phyloP scores from a whole-genome alignment of 2,329 filamentous ascomycete species.

The Clonostachys byssicola region DNA sequence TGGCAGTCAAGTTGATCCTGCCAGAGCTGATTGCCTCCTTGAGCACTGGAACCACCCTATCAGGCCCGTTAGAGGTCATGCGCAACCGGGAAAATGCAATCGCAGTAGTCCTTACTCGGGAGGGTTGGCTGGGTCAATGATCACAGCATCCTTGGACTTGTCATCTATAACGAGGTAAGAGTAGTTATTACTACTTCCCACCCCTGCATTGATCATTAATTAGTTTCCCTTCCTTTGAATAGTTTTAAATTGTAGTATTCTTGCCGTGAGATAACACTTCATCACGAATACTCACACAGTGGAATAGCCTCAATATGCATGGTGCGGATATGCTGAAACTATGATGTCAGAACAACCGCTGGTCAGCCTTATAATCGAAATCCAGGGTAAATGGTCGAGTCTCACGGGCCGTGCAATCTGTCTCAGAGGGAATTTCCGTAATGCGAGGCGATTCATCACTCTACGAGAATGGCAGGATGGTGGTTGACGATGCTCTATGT shows the following conservation, averaged over 20 bases:
- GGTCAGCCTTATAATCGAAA: background rate
- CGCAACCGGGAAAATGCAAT: background rate
- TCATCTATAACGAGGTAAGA: slow-evolving; percentile 79
- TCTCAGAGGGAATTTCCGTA: slow-evolving; percentile 18
- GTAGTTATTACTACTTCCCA: slow-evolving; percentile 76
- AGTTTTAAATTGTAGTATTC: background rate
- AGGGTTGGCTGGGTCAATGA: slow-evolving; percentile 78
- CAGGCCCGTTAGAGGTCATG: slow-evolving; percentile 2
- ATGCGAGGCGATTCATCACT: slow-evolving; percentile 36
- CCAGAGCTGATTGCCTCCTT: slow-evolving; percentile 68
- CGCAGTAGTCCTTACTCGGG: slow-evolving; percentile 57
- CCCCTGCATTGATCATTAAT: slow-evolving; percentile 47
- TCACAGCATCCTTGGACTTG: slow-evolving; percentile 68
- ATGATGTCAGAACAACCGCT: background rate
- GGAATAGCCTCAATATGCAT: slow-evolving; percentile 90
- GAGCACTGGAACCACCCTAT: slow-evolving; percentile 58
- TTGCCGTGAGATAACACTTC: background rate
- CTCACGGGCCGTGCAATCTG: slow-evolving; percentile 6
- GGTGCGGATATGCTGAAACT: slow-evolving; percentile 11
- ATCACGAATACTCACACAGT: slow-evolving; percentile 62
- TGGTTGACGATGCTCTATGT: background rate
- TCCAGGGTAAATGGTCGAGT: slow-evolving; percentile 1
- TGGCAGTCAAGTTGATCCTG: slow-evolving; percentile 77
- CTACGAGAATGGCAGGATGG: background rate
- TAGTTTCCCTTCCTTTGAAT: background rate